phyloP scores from a whole-genome alignment of 176 grass and related monocot genomes.

The Pontederia paniculata region DNA sequence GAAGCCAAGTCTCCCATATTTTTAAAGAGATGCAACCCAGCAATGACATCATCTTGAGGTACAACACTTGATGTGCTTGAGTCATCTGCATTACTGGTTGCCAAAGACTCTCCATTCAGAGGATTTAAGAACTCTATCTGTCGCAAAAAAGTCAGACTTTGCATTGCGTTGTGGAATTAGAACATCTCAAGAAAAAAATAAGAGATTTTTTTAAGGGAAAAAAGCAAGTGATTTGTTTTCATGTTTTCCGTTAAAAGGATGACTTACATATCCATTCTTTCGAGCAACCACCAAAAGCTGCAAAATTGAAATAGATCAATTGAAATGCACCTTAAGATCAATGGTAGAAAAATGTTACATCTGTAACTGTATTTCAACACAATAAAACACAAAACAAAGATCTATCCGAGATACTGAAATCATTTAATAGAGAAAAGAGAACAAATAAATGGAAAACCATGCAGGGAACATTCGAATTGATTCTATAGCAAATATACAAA shows the following conservation, averaged over 20 bases:
- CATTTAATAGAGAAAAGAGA: not conserved
- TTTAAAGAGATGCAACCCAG: conserved; percentile 65
- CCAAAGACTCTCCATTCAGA: conserved; percentile 54
- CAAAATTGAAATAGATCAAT: conserved; percentile 2
- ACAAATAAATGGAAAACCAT: not conserved
- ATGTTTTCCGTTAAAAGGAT: not conserved
- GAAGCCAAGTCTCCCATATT: conserved; percentile 33
- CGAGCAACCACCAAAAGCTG: conserved; percentile 77
- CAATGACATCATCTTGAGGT: conserved; percentile 32
- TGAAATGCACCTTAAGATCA: not conserved
- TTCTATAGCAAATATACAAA: not conserved
- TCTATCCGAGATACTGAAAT: not conserved
- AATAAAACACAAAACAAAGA: not conserved
- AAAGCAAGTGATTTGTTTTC: not conserved
- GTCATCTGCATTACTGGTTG: conserved; percentile 26
- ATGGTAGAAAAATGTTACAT: conserved; percentile 4
- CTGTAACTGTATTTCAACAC: not conserved
- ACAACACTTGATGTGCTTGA: conserved; percentile 2
- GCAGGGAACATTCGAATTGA: not conserved
- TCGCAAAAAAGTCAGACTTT: conserved; percentile 12
- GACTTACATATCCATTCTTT: conserved; percentile 72
- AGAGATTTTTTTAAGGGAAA: conserved; percentile 5
- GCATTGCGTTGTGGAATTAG: no score
- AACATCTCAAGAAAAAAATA: not conserved
- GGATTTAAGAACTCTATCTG: conserved; percentile 86